Percentiles rank a stretch among this genome's conserved stretches.
These are phyloP conservation scores for Ceratobasidium sp. DNA, from an alignment of 1,284 basidiomycete genomes.

Conservation along the genomic window DNA sequence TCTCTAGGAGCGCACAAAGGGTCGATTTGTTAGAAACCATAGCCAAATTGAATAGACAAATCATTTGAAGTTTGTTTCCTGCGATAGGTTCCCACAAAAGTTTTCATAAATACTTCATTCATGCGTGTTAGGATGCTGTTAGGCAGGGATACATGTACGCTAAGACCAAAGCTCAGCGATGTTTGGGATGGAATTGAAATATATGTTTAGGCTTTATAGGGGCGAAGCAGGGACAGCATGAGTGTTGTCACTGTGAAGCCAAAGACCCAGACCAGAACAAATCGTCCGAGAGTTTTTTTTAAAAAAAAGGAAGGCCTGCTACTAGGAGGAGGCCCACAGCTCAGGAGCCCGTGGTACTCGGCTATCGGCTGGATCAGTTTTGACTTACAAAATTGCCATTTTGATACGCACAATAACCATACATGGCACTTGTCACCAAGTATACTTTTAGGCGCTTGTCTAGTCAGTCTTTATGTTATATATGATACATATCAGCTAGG, in stretches of 20 bases:
- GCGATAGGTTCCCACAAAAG: too few species aligned
- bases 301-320: neutral
- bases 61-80: too few species aligned
- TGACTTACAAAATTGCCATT: neutral
- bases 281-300: neutral
- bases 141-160: too few species aligned
- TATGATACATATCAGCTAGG: too few species aligned
- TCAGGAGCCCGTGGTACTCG: slow-evolving; percentile 12
- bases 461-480: neutral
- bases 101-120: too few species aligned
- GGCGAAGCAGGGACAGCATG: slow-evolving; percentile 3
- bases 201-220: neutral
- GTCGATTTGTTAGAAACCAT: too few species aligned
- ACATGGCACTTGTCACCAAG: slow-evolving; percentile 18
- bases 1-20: too few species aligned
- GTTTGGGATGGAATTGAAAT: too few species aligned
- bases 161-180: too few species aligned
- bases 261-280: slow-evolving; percentile 23
- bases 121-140: too few species aligned
- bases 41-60: too few species aligned
- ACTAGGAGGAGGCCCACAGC: neutral
- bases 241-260: slow-evolving; percentile 11
- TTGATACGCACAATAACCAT: slow-evolving; percentile 13
- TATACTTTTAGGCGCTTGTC: slow-evolving; percentile 19
- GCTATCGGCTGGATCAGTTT: neutral